A percentile compares a stretch with the other conserved stretches of the same genome.
Conservation (phyloP, 2,329 filamentous ascomycete genomes). For the Ascomycota sp. region DNA sequence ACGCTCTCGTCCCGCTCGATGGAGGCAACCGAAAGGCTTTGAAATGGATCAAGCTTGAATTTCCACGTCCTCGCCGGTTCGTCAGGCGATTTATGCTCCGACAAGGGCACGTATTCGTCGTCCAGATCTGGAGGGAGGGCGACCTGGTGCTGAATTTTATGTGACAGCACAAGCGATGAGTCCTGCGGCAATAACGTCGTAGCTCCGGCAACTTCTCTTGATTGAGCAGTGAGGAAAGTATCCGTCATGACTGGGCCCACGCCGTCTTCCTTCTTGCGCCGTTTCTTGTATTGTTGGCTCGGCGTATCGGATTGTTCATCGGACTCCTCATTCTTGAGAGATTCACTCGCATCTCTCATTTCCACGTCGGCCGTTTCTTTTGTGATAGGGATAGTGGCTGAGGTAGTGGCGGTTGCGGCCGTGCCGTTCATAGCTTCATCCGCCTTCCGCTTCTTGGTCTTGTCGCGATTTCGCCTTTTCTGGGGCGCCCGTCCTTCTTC, state of each 20-base stretch:
- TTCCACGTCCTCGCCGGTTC: constrained; percentile 67
- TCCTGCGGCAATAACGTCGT: constrained; percentile 47
- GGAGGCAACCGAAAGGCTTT: constrained; percentile 81
- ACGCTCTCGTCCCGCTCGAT: constrained; percentile 95
- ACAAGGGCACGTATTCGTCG: constrained; percentile 89
- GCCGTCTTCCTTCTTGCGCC: constrained; percentile 41
- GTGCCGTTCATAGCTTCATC: constrained; percentile 54
- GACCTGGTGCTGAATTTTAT: constrained; percentile 97
- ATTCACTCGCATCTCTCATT: constrained; percentile 21
- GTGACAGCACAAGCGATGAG: constrained; percentile 62
- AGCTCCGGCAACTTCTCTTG: constrained; percentile 68
- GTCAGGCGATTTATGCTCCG: constrained; percentile 75
- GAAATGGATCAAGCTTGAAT: constrained; percentile 93
- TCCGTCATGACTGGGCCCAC: constrained; percentile 69
- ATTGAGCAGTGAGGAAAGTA: constrained; percentile 85
- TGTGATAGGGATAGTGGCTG: too few relatives aligned
- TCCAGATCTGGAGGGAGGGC: constrained; percentile 82
- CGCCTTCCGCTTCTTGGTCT: constrained; percentile 69
- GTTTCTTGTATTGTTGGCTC: constrained; percentile 38
- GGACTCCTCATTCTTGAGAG: constrained; percentile 15
- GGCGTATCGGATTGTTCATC: constrained; percentile 21
- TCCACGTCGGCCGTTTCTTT: constrained; percentile 9
- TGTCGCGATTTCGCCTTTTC: constrained; percentile 32
- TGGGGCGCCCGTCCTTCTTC: constrained; percentile 24
- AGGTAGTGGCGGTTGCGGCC: constrained; percentile 1